phyloP scores from a whole-genome alignment of 257 asterid genomes.

The Penstemon barbatus region DNA sequence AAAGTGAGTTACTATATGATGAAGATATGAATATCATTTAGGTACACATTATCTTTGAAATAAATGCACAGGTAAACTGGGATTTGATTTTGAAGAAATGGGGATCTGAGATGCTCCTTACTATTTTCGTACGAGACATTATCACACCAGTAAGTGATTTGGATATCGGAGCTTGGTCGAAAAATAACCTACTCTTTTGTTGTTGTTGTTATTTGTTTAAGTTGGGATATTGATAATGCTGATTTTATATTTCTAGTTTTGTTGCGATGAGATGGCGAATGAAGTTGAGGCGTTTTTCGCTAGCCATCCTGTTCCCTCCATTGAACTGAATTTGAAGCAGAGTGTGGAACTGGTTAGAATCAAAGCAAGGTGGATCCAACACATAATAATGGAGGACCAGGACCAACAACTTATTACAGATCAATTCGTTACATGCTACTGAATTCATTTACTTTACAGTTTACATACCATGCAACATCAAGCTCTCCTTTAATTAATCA shows the following conservation, averaged over 20 bases:
- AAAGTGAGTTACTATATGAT: not conserved
- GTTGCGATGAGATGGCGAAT: constrained; percentile 36
- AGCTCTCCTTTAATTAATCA: too few relatives aligned
- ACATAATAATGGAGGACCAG: constrained; percentile 19
- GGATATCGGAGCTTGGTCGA: not conserved
- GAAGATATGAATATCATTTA: not conserved
- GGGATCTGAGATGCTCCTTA: constrained; percentile 29
- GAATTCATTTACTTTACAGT: too few relatives aligned
- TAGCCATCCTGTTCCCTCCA: constrained; percentile 25
- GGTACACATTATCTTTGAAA: not conserved
- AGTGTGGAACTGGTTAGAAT: constrained; percentile 37
- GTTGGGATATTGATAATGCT: too few relatives aligned
- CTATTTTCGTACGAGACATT: constrained; percentile 31
- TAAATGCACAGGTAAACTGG: constrained; percentile 35
- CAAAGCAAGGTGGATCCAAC: constrained; percentile 43
- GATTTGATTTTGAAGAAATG: constrained; percentile 34
- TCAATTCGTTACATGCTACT: not conserved
- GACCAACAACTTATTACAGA: constrained; percentile 21
- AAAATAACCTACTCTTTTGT: too few relatives aligned
- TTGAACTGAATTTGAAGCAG: constrained; percentile 29
- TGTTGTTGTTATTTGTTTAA: too few relatives aligned
- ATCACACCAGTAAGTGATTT: constrained; percentile 33
- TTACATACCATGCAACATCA: too few relatives aligned
- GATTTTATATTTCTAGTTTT: constrained; percentile 23
- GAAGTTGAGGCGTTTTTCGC: constrained; percentile 41